Evolutionary conservation across 2,329 filamentous ascomycete genomes (phyloP).

Genomic region (Didymella keratinophila): DNA sequence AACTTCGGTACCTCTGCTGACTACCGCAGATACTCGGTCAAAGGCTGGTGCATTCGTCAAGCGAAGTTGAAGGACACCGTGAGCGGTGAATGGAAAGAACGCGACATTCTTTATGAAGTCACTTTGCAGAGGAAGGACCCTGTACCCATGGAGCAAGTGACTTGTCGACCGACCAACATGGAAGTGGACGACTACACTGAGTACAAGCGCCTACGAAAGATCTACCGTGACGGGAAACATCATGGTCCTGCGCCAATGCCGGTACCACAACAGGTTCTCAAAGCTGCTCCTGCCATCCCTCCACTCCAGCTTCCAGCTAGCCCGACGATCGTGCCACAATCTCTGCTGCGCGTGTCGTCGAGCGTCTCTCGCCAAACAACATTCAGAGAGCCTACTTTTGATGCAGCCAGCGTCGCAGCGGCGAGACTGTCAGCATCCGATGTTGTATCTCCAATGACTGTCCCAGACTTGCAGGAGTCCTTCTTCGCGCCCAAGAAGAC

Average conservation of each 20-base stretch:
- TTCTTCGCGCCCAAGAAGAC: slow-evolving; percentile 7
- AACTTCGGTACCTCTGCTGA: neutral
- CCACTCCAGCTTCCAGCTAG: neutral
- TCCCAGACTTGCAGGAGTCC: slow-evolving; percentile 10
- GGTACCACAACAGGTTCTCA: neutral
- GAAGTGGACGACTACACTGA: slow-evolving; percentile 59
- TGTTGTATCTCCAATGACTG: slow-evolving; percentile 23
- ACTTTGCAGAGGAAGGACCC: slow-evolving; percentile 49
- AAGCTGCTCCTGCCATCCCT: neutral
- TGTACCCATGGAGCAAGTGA: slow-evolving; percentile 48
- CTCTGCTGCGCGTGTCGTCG: slow-evolving; percentile 4
- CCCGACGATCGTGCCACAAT: neutral
- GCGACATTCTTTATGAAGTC: slow-evolving; percentile 50
- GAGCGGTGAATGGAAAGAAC: slow-evolving; percentile 28
- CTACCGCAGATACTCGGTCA: slow-evolving; percentile 34
- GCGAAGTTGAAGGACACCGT: slow-evolving; percentile 25
- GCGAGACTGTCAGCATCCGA: neutral
- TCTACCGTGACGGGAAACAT: slow-evolving; percentile 28
- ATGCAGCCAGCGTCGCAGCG: slow-evolving; percentile 2
- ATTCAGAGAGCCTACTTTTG: slow-evolving; percentile 23
- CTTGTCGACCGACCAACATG: slow-evolving; percentile 51
- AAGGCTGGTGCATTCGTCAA: slow-evolving; percentile 53
- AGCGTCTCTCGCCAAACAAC: slow-evolving; percentile 12
- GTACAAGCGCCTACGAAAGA: slow-evolving; percentile 54
- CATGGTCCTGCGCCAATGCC: slow-evolving; percentile 5